Evolutionary conservation across 1,284 basidiomycete species (phyloP), one percentile per base, ranked within the genome.

Genomic region (Papiliotrema fonsecae): DNA sequence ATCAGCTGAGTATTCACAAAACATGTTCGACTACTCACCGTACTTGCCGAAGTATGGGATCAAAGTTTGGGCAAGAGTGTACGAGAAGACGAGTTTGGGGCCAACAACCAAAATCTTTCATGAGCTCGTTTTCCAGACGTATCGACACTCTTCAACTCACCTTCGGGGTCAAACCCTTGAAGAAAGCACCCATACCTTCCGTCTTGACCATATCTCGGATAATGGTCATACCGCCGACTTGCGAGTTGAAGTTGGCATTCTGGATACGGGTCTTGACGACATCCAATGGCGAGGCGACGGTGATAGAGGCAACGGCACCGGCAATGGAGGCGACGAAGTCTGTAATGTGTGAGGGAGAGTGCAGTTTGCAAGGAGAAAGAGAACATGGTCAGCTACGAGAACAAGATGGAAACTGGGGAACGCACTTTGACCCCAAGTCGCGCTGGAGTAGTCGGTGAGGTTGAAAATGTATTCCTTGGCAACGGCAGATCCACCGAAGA

Each of bases 231-330:
- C 96, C 94, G 32, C 83, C 81, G 30, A 78, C 87, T 69, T 92
- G 90, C 49, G 79, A 81, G 76, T 94, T 89, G 69, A 98, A 98
- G 79, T 97, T 96, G 57, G 92, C 91, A 74, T 97, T 97, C 73
- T 97, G 94, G 58, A 97, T 96, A 40, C 92, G 86, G 24, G 91
- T 94, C 79, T 98, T 98, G 76, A 98, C 85, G 36, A 87, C 87
- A 65, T 98, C 94, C 19, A 98, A 82, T 0, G 94, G 94, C 3
- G 94, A 93, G 13, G 94, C 92, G 60, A 98, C 85, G 7, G 90
- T 91, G 72, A 98, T 97, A 34, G 88, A 93, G 1, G 94, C 87
- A 42, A 97, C 86, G 31, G 92, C 92, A 66, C 94, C 94, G 18
- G 85, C 87, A 57, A 98, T 82, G 18, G 90, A 96, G 1, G 94